Evolutionary conservation across 2,329 filamentous ascomycete genomes (phyloP), one percentile per base, ranked within the genome.

Genomic region (Claviceps cyperi): DNA sequence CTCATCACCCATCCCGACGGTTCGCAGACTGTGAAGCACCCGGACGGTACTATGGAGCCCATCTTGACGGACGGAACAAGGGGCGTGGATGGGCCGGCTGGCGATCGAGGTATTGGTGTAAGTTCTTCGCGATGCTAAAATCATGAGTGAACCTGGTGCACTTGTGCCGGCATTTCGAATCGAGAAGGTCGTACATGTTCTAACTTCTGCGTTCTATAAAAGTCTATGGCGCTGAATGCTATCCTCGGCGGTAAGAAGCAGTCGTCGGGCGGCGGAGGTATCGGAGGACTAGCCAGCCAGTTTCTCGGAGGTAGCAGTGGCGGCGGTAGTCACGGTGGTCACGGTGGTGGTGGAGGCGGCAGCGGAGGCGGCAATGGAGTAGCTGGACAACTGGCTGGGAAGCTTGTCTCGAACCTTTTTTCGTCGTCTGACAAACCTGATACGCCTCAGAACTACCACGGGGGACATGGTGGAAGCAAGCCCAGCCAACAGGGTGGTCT

Each of bases 21-120:
- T 46, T 74, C 70, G 51, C 77, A 81, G 67, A 81, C 77, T 40
- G 70, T 80, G 49, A 74, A 75, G 56, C 72, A 80, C 59, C 66
- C 77, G 14, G 78, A 83, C 60, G 79, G 78, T 39, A 73, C 74
- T 37, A 69, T 80, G 68, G 78, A 82, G 62, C 78, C 78, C 21
- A 71, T 76, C 52, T 64, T 76, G 66, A 74, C 71, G 7, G 74
- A 75, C 41, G 72, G 69, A 37, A 69, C 69, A 50, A 69, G 76
- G 57, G 74, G 72, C 48, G 57, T 69, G 19, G 73, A 75, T 54
- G 76, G 76, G 4, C 71, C 69, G 24, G 67, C 69, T 28, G 74
- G 77, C 36, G 81, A 85, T 48, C 73, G 82, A 54, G 77, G 81
- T 40, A 65, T 86, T 50, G 80, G 81, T 53, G 81, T 85, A 75